Conservation (phyloP, 306 rosid species). For the Trifolium fragiferum region DNA sequence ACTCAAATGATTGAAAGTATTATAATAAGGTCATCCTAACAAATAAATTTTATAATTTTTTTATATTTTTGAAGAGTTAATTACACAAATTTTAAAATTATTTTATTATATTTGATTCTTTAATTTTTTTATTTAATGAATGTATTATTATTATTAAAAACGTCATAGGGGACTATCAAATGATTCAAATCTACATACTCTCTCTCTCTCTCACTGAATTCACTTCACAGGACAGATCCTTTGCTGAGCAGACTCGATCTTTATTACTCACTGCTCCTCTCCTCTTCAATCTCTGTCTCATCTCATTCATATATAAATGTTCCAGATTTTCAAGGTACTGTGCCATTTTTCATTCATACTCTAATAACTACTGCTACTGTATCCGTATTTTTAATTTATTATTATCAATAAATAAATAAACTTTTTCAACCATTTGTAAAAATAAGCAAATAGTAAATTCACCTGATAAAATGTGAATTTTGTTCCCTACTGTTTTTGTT, state of each 20-base stretch:
- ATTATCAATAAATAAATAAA: too few species aligned
- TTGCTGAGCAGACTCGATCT: conserved; percentile 76
- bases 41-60: too few species aligned
- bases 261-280: conserved; percentile 55
- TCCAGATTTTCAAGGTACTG: conserved; percentile 90
- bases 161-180: conserved; percentile 87
- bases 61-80: too few species aligned
- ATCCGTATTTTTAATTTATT: too few species aligned
- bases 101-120: too few species aligned
- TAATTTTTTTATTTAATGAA: too few species aligned
- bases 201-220: conserved; percentile 46
- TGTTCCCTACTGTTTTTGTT: conserved; percentile 37
- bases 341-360: neutral
- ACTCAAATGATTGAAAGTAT: too few species aligned
- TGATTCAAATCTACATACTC: conserved; percentile 86
- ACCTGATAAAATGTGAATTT: conserved; percentile 32
- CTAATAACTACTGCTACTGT: neutral
- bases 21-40: too few species aligned
- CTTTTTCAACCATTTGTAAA: too few species aligned
- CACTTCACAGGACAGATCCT: conserved; percentile 51
- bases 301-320: conserved; percentile 59
- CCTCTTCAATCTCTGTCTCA: conserved; percentile 57
- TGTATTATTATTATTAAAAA: neutral
- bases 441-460: neutral
- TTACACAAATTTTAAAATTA: too few species aligned